Conservation (phyloP, 2,329 filamentous ascomycete species). For the Cercospora sesami region DNA sequence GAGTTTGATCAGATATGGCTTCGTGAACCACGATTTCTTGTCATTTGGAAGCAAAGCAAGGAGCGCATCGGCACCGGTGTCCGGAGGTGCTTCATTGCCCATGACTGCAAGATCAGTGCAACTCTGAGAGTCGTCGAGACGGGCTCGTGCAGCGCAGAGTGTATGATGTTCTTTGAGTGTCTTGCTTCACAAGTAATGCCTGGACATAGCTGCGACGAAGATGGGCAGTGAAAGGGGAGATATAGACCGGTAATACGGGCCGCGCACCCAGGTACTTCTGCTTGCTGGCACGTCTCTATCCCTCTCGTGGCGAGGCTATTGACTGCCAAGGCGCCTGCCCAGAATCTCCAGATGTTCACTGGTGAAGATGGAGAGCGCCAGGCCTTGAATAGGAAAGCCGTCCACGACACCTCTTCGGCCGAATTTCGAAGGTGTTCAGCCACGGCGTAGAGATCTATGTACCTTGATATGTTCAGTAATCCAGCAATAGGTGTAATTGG, state of each 20-base stretch:
- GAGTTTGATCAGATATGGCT: conserved; percentile 46
- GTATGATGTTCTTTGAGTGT: not conserved
- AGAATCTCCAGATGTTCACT: conserved; percentile 2
- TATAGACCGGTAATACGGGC: conserved; percentile 8
- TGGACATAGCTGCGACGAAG: not conserved
- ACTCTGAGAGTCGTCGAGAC: not conserved
- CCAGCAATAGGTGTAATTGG: not conserved
- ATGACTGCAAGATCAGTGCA: not conserved
- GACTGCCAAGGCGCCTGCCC: conserved; percentile 7
- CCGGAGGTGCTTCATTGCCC: conserved; percentile 5
- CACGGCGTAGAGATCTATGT: not conserved
- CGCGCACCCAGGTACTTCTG: not conserved
- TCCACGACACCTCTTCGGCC: not conserved
- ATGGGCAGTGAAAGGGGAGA: not conserved
- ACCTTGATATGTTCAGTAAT: not conserved
- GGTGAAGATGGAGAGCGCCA: not conserved
- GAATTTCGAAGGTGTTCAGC: not conserved
- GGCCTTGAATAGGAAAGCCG: conserved; percentile 4
- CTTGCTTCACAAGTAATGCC: not conserved
- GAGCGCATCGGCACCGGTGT: conserved; percentile 25
- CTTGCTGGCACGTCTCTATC: not conserved
- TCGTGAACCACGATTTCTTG: conserved; percentile 46
- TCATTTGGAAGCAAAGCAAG: conserved; percentile 44
- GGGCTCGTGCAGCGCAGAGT: not conserved
- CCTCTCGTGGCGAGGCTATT: conserved; percentile 3